Percentiles rank a stretch among this genome's conserved stretches.
These are phyloP conservation scores for Metarhizium guizhouense DNA, from an alignment of 2,329 filamentous ascomycete species.

Conservation along the genomic window DNA sequence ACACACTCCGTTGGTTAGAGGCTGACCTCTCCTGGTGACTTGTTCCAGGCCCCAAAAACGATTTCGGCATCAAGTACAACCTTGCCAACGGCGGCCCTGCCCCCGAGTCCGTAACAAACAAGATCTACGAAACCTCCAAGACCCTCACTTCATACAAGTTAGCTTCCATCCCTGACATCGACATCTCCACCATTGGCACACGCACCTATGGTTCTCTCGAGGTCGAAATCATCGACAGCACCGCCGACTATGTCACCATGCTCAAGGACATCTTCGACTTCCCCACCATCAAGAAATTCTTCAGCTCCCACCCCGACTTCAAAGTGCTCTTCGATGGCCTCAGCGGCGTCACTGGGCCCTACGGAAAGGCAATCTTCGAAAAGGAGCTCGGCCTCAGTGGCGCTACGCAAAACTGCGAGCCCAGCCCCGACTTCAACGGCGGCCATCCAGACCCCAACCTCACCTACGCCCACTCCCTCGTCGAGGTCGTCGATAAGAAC, in stretches of 20 bases:
- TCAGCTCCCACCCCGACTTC: slow-evolving; percentile 79
- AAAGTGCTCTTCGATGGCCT: slow-evolving; percentile 95
- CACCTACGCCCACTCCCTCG: slow-evolving; percentile 89
- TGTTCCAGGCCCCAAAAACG: slow-evolving; percentile 68
- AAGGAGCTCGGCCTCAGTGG: slow-evolving; percentile 77
- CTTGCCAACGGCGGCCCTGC: slow-evolving; percentile 91
- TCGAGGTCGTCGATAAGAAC: slow-evolving; percentile 86
- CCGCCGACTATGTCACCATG: slow-evolving; percentile 85
- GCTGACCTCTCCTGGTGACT: neutral
- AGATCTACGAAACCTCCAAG: slow-evolving; percentile 92
- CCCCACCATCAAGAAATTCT: slow-evolving; percentile 88
- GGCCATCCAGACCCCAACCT: slow-evolving; percentile 97
- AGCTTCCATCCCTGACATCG: slow-evolving; percentile 74
- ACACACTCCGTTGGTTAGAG: neutral
- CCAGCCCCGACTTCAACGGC: slow-evolving; percentile 90
- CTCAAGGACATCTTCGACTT: slow-evolving; percentile 99
- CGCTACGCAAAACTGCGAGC: slow-evolving; percentile 81
- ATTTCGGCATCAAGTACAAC: slow-evolving; percentile 99
- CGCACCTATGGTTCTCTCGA: slow-evolving; percentile 79
- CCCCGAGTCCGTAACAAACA: slow-evolving; percentile 94
- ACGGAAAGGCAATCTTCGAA: slow-evolving; percentile 91
- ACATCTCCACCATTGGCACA: slow-evolving; percentile 73
- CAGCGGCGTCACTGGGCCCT: slow-evolving; percentile 89
- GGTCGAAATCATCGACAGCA: slow-evolving; percentile 92
- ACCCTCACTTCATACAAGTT: slow-evolving; percentile 87